Conservation (phyloP, 2,329 filamentous ascomycete genomes). For the Ceratocystis colombiana region DNA sequence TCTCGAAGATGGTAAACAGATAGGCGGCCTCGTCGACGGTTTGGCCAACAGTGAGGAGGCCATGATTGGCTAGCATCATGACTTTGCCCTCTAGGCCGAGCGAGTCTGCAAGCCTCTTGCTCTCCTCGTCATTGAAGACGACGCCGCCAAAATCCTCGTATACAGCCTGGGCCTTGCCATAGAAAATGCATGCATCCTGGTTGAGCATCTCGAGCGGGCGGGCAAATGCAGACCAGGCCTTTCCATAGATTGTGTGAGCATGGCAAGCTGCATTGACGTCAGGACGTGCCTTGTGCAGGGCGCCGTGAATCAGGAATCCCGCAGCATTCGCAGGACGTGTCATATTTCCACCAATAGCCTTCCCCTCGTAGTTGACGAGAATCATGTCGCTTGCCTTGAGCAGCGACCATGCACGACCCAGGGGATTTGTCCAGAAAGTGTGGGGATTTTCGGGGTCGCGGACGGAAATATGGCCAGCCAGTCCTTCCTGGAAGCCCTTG, state of each 20-base stretch:
- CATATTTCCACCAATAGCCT: constrained; percentile 50
- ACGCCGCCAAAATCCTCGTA: constrained; percentile 46
- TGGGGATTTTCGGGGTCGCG: constrained; percentile 33
- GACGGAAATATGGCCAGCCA: constrained; percentile 40
- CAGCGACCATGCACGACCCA: constrained; percentile 55
- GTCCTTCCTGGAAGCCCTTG: constrained; percentile 39
- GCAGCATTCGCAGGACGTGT: constrained; percentile 51
- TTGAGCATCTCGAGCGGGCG: constrained; percentile 57
- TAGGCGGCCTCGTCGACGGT: constrained; percentile 65
- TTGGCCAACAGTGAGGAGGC: constrained; percentile 54
- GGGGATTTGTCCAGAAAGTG: constrained; percentile 43
- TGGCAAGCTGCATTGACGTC: constrained; percentile 58
- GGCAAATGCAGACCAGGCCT: constrained; percentile 56
- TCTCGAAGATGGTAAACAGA: constrained; percentile 56
- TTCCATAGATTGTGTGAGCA: constrained; percentile 51
- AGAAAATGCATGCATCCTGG: constrained; percentile 54
- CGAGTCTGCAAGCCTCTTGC: constrained; percentile 49
- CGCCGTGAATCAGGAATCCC: constrained; percentile 58
- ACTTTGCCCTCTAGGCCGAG: constrained; percentile 49
- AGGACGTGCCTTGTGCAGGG: constrained; percentile 52
- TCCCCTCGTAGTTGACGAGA: constrained; percentile 49
- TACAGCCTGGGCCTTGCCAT: constrained; percentile 47
- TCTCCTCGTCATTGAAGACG: constrained; percentile 51
- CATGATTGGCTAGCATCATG: constrained; percentile 59
- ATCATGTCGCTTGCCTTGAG: constrained; percentile 58